phyloP scores from a whole-genome alignment of 1,284 basidiomycete genomes.

The Boletus smithii region DNA sequence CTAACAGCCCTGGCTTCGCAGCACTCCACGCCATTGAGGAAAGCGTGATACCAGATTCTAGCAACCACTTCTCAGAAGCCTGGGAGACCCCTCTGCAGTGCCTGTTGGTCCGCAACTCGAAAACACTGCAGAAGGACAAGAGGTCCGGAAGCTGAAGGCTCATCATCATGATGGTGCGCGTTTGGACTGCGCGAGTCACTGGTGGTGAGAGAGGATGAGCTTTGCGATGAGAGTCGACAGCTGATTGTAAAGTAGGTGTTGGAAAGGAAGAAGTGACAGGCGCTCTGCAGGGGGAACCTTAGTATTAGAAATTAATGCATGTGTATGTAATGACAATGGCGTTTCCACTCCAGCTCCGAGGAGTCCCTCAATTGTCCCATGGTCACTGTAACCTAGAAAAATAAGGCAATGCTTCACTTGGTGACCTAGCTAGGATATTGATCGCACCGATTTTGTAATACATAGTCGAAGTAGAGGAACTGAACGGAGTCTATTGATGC shows the following conservation, averaged over 20 bases:
- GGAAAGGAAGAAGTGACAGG: conserved; percentile 7
- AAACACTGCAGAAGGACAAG: conserved; percentile 39
- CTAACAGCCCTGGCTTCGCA: conserved; percentile 51
- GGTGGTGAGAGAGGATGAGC: not conserved
- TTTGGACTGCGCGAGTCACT: not conserved
- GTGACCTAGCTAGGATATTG: too few species aligned
- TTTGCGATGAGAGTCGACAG: not conserved
- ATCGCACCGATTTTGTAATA: not conserved
- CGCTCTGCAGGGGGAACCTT: not conserved
- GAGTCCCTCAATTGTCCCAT: conserved; percentile 6
- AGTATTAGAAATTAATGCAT: not conserved
- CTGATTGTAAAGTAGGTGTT: conserved; percentile 8
- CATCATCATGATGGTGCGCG: conserved; percentile 8
- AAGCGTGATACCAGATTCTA: conserved; percentile 24
- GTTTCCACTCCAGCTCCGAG: conserved; percentile 25
- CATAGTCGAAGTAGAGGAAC: not conserved
- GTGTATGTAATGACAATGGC: conserved; percentile 19
- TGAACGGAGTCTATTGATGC: conserved; percentile 6
- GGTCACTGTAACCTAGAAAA: not conserved
- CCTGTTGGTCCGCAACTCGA: conserved; percentile 51
- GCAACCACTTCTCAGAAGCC: conserved; percentile 48
- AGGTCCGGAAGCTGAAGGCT: conserved; percentile 64
- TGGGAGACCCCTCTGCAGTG: conserved; percentile 46
- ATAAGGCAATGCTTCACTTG: conserved; percentile 11
- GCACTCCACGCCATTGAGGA: conserved; percentile 30